Conservation (phyloP, 23 red algal genomes). For the Chondrus crispus region DNA sequence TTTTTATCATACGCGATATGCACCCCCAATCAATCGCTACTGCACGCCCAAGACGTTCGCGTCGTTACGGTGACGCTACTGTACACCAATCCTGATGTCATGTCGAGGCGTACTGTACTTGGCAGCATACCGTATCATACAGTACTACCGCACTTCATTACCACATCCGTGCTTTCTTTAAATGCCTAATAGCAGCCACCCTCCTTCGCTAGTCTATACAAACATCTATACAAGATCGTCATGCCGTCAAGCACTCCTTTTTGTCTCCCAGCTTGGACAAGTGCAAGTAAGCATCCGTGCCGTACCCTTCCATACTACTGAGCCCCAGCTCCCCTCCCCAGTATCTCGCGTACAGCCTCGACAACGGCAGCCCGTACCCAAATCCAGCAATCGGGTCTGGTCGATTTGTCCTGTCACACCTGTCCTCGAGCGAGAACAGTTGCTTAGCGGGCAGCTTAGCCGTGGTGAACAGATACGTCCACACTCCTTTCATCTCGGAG, state of each 20-base stretch:
- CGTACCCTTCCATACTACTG: constrained; percentile 94
- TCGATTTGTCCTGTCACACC: constrained; percentile 17
- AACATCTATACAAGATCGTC: background rate
- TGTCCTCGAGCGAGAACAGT: constrained; percentile 76
- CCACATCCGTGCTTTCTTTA: too few relatives aligned
- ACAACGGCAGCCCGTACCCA: constrained; percentile 96
- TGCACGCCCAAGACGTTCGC: too few relatives aligned
- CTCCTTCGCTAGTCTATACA: too few relatives aligned
- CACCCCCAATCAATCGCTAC: too few relatives aligned
- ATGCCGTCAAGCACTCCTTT: constrained; percentile 72
- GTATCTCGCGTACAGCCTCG: constrained; percentile 88
- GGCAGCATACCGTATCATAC: too few relatives aligned
- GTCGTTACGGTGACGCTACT: too few relatives aligned
- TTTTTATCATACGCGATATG: too few relatives aligned
- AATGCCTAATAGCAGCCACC: too few relatives aligned
- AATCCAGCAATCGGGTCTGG: constrained; percentile 94
- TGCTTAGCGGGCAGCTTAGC: constrained; percentile 80
- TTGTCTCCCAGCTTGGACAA: constrained; percentile 91
- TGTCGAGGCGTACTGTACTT: too few relatives aligned
- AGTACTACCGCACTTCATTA: too few relatives aligned
- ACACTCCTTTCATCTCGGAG: constrained; percentile 84
- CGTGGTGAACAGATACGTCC: constrained; percentile 97
- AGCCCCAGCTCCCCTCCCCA: constrained; percentile 94
- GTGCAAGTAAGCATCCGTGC: constrained; percentile 96
- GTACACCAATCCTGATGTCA: too few relatives aligned